Percentiles rank a stretch among this genome's conserved stretches.
Conservation (phyloP, 495 filamentous ascomycete genomes). For the Neurospora sp. region DNA sequence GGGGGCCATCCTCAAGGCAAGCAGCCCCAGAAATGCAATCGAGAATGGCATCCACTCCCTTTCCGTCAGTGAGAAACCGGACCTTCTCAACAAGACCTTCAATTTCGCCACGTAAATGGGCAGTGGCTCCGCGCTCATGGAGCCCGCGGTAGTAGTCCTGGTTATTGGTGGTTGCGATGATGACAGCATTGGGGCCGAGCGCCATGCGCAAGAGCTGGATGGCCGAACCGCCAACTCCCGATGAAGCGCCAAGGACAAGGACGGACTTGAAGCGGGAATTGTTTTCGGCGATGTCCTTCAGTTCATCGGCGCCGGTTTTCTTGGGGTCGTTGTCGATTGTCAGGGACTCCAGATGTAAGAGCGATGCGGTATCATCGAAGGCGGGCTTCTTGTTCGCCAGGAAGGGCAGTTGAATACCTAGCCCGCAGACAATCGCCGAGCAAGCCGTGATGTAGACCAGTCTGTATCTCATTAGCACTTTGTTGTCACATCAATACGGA, state of each 20-base stretch:
- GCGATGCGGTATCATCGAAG: neutral
- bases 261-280: conserved; percentile 14
- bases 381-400: conserved; percentile 10
- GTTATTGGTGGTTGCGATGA: conserved; percentile 22
- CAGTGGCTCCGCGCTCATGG: conserved; percentile 3
- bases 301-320: neutral
- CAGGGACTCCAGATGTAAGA: neutral
- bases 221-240: conserved; percentile 28
- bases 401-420: conserved; percentile 22
- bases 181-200: conserved; percentile 20
- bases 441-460: conserved; percentile 32
- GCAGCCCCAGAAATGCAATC: conserved; percentile 20
- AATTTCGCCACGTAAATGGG: conserved; percentile 22
- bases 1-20: neutral
- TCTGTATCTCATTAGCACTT: conserved; percentile 11
- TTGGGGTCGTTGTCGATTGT: neutral
- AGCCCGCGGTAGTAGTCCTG: conserved; percentile 19
- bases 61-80: conserved; percentile 2
- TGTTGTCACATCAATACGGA: neutral
- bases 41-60: conserved; percentile 33
- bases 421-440: conserved; percentile 19
- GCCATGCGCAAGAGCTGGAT: conserved; percentile 32
- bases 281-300: neutral
- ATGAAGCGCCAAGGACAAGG: conserved; percentile 35
- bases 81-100: neutral